Percentiles rank a stretch among this genome's conserved stretches.
phyloP scores from a whole-genome alignment of 2,329 filamentous ascomycete species.

The Epichloe elymi region DNA sequence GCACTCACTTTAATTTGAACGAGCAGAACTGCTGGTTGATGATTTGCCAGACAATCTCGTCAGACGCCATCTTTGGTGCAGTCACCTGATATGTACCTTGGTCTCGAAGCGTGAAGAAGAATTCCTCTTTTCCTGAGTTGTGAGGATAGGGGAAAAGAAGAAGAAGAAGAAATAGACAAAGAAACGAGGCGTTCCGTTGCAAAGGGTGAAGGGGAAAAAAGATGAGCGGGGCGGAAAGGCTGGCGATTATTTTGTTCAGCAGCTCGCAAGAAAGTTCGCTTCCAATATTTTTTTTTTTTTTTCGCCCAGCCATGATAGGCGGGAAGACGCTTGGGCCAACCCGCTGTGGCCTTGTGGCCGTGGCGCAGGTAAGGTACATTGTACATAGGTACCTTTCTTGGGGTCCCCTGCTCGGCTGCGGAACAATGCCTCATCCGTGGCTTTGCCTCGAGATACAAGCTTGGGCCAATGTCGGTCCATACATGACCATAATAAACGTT shows the following conservation, averaged over 20 bases:
- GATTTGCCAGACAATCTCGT: constrained; percentile 95
- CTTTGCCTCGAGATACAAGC: too few species aligned
- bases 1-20: constrained; percentile 74
- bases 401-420: constrained; percentile 5
- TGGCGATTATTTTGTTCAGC: constrained; percentile 8
- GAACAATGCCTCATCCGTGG: constrained; percentile 8
- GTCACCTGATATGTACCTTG: background rate
- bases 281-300: constrained; percentile 13
- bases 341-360: background rate
- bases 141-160: background rate
- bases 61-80: constrained; percentile 56
- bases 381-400: background rate
- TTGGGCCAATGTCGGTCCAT: too few species aligned
- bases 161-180: background rate
- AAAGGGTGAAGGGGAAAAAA: constrained; percentile 2
- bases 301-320: constrained; percentile 10
- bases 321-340: background rate
- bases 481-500: background rate
- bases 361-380: background rate
- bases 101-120: background rate
- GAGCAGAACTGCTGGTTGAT: constrained; percentile 93
- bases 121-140: background rate
- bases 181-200: background rate
- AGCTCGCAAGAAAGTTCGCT: constrained; percentile 2
- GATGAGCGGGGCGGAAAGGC: background rate